A percentile compares a stretch with the other conserved stretches of the same genome.
These are phyloP conservation scores for Trichosporon sp. DNA, from an alignment of 1,284 basidiomycete genomes.

Conservation along the genomic window DNA sequence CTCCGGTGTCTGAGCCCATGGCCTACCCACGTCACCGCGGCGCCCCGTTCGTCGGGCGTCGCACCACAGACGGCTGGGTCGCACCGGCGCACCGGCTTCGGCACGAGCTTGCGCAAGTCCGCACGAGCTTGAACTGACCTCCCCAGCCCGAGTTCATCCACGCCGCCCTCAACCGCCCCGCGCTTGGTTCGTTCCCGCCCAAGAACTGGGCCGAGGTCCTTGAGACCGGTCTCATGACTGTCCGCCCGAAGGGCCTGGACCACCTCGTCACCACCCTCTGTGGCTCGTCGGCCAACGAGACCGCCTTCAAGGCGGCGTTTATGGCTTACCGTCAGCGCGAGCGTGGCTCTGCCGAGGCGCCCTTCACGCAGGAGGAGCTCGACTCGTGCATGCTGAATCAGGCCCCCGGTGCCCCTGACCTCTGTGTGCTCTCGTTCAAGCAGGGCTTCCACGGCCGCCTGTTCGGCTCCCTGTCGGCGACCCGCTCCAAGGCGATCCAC, in stretches of 20 bases:
- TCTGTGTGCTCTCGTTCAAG: conserved; percentile 55
- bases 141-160: conserved; percentile 19
- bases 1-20: background rate
- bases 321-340: conserved; percentile 45
- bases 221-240: conserved; percentile 52
- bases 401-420: conserved; percentile 53
- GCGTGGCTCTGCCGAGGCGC: conserved; percentile 25
- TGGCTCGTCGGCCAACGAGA: conserved; percentile 51
- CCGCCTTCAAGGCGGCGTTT: conserved; percentile 57
- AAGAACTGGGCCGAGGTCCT: conserved; percentile 52
- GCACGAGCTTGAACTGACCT: background rate
- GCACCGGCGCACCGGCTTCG: background rate
- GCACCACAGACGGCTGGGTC: background rate
- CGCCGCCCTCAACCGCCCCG: conserved; percentile 52
- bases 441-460: conserved; percentile 54
- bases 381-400: conserved; percentile 55
- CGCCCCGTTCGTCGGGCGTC: background rate
- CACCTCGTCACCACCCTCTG: conserved; percentile 50
- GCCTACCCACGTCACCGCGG: background rate
- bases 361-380: conserved; percentile 42
- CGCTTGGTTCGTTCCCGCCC: conserved; percentile 56
- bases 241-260: conserved; percentile 53
- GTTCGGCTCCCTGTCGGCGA: conserved; percentile 54
- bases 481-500: conserved; percentile 54
- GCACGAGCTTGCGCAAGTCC: background rate